Evolutionary conservation across 2,329 filamentous ascomycete species (phyloP).

Genomic region (Ceratocystis colombiana): DNA sequence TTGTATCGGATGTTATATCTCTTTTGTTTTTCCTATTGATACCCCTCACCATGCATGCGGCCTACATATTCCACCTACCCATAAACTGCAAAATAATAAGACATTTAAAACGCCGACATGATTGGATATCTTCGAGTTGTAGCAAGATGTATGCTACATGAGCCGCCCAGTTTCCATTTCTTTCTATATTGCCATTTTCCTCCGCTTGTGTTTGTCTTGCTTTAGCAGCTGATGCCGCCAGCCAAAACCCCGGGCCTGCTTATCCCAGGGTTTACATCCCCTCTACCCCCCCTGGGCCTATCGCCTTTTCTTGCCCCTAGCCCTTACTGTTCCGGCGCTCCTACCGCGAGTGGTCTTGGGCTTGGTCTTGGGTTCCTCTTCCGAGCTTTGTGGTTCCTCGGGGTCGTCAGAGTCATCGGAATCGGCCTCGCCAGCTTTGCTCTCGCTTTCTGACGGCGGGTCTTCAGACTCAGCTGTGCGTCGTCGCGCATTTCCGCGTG

Average conservation of each 20-base stretch:
- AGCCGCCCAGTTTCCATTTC: background rate
- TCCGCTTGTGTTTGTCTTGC: background rate
- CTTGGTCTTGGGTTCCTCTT: slow-evolving; percentile 35
- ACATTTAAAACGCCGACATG: background rate
- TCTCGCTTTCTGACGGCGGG: slow-evolving; percentile 32
- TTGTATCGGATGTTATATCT: background rate
- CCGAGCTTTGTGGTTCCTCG: slow-evolving; percentile 32
- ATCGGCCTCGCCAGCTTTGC: slow-evolving; percentile 31
- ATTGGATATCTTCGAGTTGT: background rate
- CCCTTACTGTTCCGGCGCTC: slow-evolving; percentile 32
- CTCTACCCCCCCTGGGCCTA: slow-evolving; percentile 26
- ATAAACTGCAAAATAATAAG: slow-evolving; percentile 2
- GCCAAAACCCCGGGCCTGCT: slow-evolving; percentile 4
- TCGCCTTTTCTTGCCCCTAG: slow-evolving; percentile 32
- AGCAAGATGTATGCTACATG: background rate
- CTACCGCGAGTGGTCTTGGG: slow-evolving; percentile 34
- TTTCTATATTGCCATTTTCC: slow-evolving; percentile 4
- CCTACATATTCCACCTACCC: no score
- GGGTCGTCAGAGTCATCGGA: slow-evolving; percentile 29
- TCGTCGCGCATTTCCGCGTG: slow-evolving; percentile 23
- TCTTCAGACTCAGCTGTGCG: slow-evolving; percentile 9
- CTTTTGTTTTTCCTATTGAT: background rate
- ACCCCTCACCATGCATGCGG: background rate
- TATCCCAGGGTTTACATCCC: slow-evolving; percentile 23
- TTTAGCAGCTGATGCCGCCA: no score